phyloP scores from a whole-genome alignment of 148 eudicot genomes.

The Dysphania ambrosioides region DNA sequence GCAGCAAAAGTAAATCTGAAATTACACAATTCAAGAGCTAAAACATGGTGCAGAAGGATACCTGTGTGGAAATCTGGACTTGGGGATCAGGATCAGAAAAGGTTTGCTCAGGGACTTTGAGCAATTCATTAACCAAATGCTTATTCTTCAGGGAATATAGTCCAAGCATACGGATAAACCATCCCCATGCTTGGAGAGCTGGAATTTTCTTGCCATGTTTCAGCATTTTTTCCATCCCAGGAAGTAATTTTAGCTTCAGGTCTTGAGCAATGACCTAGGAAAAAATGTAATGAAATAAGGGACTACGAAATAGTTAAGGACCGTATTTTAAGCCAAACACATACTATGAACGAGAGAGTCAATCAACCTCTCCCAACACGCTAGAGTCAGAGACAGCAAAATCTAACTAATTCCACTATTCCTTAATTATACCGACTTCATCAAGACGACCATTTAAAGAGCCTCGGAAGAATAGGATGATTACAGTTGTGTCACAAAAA shows the following conservation, averaged over 20 bases:
- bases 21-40: not conserved
- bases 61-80: constrained; percentile 82
- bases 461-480: too few relatives aligned
- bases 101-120: constrained; percentile 69
- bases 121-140: constrained; percentile 76
- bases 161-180: constrained; percentile 75
- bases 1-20: not conserved
- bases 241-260: constrained; percentile 56
- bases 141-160: constrained; percentile 53
- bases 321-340: too few relatives aligned
- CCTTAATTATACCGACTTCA: not conserved
- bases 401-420: not conserved
- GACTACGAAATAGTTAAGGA: not conserved
- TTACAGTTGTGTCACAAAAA: not conserved
- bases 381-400: not conserved
- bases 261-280: constrained; percentile 56
- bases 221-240: constrained; percentile 55
- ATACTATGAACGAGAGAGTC: not conserved
- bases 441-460: constrained; percentile 4
- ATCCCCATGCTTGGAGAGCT: constrained; percentile 78
- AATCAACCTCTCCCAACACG: not conserved
- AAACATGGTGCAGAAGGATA: constrained; percentile 24
- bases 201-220: constrained; percentile 65
- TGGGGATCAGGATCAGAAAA: constrained; percentile 74
- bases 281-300: not conserved